A percentile compares a stretch with the other conserved stretches of the same genome.
Evolutionary conservation across 129 eudicot genomes (phyloP).

Genomic region (Tagetes erecta): DNA sequence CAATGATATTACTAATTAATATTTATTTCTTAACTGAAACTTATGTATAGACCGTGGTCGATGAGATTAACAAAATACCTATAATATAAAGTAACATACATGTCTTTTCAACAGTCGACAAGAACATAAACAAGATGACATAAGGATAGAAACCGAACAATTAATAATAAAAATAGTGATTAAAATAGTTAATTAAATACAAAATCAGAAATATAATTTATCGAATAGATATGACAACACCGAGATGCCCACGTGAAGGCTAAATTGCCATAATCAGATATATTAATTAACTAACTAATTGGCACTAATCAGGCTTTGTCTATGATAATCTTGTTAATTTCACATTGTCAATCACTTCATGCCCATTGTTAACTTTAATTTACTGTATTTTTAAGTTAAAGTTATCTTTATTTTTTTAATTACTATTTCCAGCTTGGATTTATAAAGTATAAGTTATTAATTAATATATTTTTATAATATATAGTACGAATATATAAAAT

Average conservation of each 20-base stretch:
- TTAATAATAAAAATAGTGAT: slow-evolving; percentile 11
- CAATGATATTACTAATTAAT: neutral
- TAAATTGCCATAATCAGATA: slow-evolving; percentile 19
- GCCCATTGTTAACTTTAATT: slow-evolving; percentile 30
- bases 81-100: neutral
- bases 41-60: neutral
- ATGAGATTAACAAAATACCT: neutral
- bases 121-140: slow-evolving; percentile 26
- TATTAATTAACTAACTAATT: slow-evolving; percentile 19
- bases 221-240: slow-evolving; percentile 37
- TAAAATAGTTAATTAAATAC: slow-evolving; percentile 11
- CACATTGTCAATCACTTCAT: slow-evolving; percentile 34
- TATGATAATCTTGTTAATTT: slow-evolving; percentile 39
- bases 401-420: slow-evolving; percentile 9
- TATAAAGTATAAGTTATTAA: neutral
- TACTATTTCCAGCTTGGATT: slow-evolving; percentile 11
- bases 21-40: neutral
- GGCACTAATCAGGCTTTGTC: slow-evolving; percentile 34
- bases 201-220: slow-evolving; percentile 10
- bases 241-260: slow-evolving; percentile 40
- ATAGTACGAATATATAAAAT: too few species aligned
- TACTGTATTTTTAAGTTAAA: slow-evolving; percentile 22
- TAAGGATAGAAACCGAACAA: slow-evolving; percentile 13
- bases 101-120: slow-evolving; percentile 29
- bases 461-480: too few species aligned